Conservation (phyloP, 2,329 filamentous ascomycete species). For the Epichloe gansuensis region DNA sequence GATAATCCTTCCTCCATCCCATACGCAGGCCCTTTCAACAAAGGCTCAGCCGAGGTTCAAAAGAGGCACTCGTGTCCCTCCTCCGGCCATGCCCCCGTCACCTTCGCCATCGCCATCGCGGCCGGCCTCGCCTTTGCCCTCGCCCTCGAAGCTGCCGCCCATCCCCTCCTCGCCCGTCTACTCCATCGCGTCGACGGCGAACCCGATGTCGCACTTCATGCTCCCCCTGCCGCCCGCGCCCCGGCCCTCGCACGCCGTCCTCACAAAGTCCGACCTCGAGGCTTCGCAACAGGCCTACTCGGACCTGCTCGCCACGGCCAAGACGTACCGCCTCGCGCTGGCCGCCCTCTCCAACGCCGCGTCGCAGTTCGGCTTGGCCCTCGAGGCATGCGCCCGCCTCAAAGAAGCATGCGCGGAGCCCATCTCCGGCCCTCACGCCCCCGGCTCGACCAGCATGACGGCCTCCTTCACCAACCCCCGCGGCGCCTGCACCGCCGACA, state of each 20-base stretch:
- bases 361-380: constrained; percentile 49
- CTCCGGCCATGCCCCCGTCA: constrained; percentile 3
- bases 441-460: constrained; percentile 25
- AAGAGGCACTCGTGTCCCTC: no score
- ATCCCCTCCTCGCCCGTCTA: constrained; percentile 51
- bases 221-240: constrained; percentile 47
- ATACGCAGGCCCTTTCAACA: no score
- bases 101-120: constrained; percentile 20
- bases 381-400: constrained; percentile 54
- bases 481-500: constrained; percentile 48
- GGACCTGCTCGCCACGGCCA: constrained; percentile 47
- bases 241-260: constrained; percentile 42
- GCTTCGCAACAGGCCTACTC: constrained; percentile 49
- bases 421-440: constrained; percentile 24
- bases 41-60: no score
- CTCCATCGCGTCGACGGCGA: constrained; percentile 50
- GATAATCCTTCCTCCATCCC: no score
- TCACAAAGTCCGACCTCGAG: constrained; percentile 51
- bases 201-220: constrained; percentile 44
- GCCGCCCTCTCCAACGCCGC: constrained; percentile 47
- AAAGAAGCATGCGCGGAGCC: constrained; percentile 53
- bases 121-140: constrained; percentile 36
- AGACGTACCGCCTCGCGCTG: constrained; percentile 50
- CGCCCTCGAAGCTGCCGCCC: constrained; percentile 43
- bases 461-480: constrained; percentile 32